These are phyloP conservation scores for Eucalyptus regnans DNA, from an alignment of 345 rosid species.

Conservation along the genomic window DNA sequence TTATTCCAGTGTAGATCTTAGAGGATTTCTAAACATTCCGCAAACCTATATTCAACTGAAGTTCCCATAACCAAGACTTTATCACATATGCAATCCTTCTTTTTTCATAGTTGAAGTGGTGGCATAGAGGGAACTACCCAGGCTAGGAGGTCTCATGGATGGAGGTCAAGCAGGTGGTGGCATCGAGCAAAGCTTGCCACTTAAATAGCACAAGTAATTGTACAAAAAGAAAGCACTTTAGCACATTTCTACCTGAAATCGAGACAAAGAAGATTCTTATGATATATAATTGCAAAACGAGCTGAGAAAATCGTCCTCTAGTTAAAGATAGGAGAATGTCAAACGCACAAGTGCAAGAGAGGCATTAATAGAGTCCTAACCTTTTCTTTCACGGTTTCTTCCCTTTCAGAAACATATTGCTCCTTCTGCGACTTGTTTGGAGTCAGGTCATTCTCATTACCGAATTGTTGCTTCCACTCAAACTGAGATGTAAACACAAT, in stretches of 20 bases:
- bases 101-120: neutral
- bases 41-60: neutral
- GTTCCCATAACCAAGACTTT: neutral
- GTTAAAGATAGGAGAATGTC: neutral
- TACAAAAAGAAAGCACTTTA: neutral
- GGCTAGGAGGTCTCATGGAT: neutral
- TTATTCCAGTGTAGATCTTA: neutral
- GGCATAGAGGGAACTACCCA: neutral
- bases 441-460: conserved; percentile 36
- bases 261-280: neutral
- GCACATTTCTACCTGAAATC: neutral
- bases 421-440: conserved; percentile 18
- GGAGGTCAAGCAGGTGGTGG: neutral
- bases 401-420: conserved; percentile 17
- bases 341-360: neutral
- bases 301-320: neutral
- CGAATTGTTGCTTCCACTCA: conserved; percentile 73
- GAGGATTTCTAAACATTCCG: neutral
- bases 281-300: neutral
- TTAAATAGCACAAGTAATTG: neutral
- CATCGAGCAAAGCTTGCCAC: neutral
- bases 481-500: conserved; percentile 58
- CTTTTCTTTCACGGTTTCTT: conserved; percentile 61
- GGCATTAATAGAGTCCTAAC: conserved; percentile 5
- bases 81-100: neutral